phyloP scores from a whole-genome alignment of 768 basidiomycete species.

The Tylopilus balloui region DNA sequence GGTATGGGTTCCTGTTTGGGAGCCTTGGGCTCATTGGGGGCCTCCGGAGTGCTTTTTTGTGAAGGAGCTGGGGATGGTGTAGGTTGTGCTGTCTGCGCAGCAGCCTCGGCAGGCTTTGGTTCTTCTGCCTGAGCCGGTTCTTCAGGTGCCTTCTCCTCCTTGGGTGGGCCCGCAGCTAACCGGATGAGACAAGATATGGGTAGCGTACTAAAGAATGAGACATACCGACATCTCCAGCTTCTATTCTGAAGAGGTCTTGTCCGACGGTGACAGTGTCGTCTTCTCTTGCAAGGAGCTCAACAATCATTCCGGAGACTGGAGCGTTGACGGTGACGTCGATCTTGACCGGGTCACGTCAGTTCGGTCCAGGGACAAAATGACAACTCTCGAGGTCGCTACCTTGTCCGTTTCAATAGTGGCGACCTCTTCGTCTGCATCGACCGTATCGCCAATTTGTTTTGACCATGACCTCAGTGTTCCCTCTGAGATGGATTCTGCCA shows the following conservation, averaged over 20 bases:
- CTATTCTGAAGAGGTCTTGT: slow-evolving; percentile 89
- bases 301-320: slow-evolving; percentile 80
- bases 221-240: slow-evolving; percentile 68
- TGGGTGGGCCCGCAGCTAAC: slow-evolving; percentile 30
- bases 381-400: slow-evolving; percentile 40
- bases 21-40: slow-evolving; percentile 34
- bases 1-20: slow-evolving; percentile 31
- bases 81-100: slow-evolving; percentile 45
- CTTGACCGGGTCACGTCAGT: slow-evolving; percentile 37
- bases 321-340: slow-evolving; percentile 98
- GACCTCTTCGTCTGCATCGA: slow-evolving; percentile 91
- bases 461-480: slow-evolving; percentile 93
- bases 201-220: background rate
- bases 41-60: slow-evolving; percentile 25
- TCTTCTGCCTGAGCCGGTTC: slow-evolving; percentile 21
- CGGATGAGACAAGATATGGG: background rate
- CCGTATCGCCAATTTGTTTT: slow-evolving; percentile 89
- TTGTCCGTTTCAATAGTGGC: slow-evolving; percentile 99
- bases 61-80: slow-evolving; percentile 44
- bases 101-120: slow-evolving; percentile 36
- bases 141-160: slow-evolving; percentile 27
- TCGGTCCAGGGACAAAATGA: background rate
- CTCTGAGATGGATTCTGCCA: slow-evolving; percentile 98
- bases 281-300: slow-evolving; percentile 81
- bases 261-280: slow-evolving; percentile 94